Conservation (phyloP, 1,139 yeast species). For the Blastobotrys malaysiensis region DNA sequence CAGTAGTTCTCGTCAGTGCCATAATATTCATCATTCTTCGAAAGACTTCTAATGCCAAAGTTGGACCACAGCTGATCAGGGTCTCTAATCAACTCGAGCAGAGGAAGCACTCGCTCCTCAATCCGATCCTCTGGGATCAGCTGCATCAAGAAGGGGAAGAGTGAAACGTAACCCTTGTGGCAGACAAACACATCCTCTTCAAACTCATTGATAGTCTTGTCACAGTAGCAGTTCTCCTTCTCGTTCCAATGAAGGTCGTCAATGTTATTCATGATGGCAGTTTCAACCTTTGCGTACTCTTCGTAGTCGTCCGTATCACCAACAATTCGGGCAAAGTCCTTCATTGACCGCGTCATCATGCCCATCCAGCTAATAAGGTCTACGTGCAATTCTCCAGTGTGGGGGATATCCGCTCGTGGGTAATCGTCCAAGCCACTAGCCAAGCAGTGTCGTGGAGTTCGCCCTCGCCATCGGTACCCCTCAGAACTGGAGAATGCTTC, state of each 20-base stretch:
- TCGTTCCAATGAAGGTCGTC: slow-evolving; percentile 78
- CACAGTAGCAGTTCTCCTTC: slow-evolving; percentile 68
- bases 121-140: slow-evolving; percentile 47
- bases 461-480: slow-evolving; percentile 90
- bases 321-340: slow-evolving; percentile 62
- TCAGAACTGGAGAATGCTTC: slow-evolving; percentile 49
- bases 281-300: slow-evolving; percentile 48
- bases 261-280: slow-evolving; percentile 55
- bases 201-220: slow-evolving; percentile 66
- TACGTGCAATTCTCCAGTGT: slow-evolving; percentile 83
- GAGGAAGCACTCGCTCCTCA: slow-evolving; percentile 27
- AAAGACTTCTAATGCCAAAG: slow-evolving; percentile 77
- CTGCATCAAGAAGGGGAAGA: slow-evolving; percentile 79
- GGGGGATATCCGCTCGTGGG: slow-evolving; percentile 80
- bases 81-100: slow-evolving; percentile 57
- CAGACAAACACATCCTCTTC: slow-evolving; percentile 67
- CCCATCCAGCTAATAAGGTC: slow-evolving; percentile 93
- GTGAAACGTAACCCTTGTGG: slow-evolving; percentile 80
- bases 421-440: slow-evolving; percentile 96
- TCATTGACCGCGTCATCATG: slow-evolving; percentile 80
- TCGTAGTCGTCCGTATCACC: slow-evolving; percentile 53
- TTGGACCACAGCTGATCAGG: slow-evolving; percentile 73
- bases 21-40: slow-evolving; percentile 60
- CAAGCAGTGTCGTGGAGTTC: slow-evolving; percentile 77
- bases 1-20: slow-evolving; percentile 87